These are phyloP conservation scores for Collybia sordida DNA, from an alignment of 768 basidiomycete genomes.

Conservation along the genomic window DNA sequence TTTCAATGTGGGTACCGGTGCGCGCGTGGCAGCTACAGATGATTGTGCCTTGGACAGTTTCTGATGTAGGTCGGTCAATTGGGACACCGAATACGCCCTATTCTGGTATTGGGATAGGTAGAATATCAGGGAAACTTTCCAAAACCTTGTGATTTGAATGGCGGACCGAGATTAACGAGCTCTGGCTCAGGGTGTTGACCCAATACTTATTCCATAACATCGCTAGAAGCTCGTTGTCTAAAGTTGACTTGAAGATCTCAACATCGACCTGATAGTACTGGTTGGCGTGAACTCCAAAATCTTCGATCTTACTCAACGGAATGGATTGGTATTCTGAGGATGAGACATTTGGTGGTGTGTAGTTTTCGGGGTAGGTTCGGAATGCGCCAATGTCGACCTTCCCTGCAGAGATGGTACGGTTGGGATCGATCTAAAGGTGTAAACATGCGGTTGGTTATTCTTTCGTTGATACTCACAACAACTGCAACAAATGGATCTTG, in stretches of 20 bases:
- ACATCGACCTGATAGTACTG: conserved; percentile 95
- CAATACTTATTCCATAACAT: conserved; percentile 99
- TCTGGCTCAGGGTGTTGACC: conserved; percentile 95
- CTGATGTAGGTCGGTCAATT: conserved; percentile 85
- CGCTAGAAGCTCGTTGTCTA: conserved; percentile 86
- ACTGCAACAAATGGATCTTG: conserved; percentile 98
- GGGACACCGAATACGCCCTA: conserved; percentile 89
- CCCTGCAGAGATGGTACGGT: conserved; percentile 96
- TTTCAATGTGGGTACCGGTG: conserved; percentile 52
- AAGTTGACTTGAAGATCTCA: conserved; percentile 89
- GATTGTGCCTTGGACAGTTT: conserved; percentile 78
- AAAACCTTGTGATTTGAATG: neutral
- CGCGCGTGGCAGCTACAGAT: conserved; percentile 56
- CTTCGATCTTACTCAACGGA: conserved; percentile 95
- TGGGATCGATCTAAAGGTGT: conserved; percentile 82
- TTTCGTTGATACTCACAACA: conserved; percentile 57
- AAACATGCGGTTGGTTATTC: neutral
- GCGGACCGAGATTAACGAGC: conserved; percentile 83
- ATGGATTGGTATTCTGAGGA: conserved; percentile 94
- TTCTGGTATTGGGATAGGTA: conserved; percentile 54
- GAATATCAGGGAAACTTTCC: neutral
- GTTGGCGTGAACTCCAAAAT: conserved; percentile 97
- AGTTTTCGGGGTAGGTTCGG: conserved; percentile 94
- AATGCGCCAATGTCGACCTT: conserved; percentile 99
- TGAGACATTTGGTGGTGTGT: conserved; percentile 73